phyloP scores from a whole-genome alignment of 116 monocot species.

The Posidonia oceanica region DNA sequence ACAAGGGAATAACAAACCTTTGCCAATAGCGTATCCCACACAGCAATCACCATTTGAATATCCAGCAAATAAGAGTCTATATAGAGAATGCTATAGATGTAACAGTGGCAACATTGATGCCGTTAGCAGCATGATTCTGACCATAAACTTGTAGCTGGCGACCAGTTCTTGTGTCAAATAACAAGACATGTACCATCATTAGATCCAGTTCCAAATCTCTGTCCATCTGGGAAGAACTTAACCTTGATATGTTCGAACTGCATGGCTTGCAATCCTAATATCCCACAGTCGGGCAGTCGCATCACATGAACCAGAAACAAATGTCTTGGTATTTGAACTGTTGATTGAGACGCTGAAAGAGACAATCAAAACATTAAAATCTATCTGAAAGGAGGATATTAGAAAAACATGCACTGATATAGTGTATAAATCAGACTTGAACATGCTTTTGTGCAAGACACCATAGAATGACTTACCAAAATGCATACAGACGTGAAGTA shows the following conservation, averaged over 20 bases:
- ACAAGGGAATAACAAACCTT: conserved; percentile 33
- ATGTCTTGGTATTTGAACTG: conserved; percentile 71
- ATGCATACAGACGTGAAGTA: neutral
- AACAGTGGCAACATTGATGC: conserved; percentile 46
- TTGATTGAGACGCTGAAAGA: conserved; percentile 71
- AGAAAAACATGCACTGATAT: neutral
- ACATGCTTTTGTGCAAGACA: neutral
- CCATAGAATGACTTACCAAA: neutral
- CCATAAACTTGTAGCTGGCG: conserved; percentile 88
- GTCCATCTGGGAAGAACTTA: conserved; percentile 96
- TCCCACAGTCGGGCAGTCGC: conserved; percentile 88
- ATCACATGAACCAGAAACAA: conserved; percentile 97
- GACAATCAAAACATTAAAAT: neutral
- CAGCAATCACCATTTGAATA: conserved; percentile 96
- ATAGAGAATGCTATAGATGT: conserved; percentile 91
- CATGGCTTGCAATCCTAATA: conserved; percentile 76
- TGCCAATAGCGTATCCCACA: conserved; percentile 92
- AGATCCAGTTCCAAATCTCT: conserved; percentile 89
- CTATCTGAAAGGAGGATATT: neutral
- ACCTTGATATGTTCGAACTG: conserved; percentile 80
- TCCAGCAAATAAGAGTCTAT: conserved; percentile 92
- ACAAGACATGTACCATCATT: conserved; percentile 88
- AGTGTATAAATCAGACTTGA: neutral
- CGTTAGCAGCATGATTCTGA: conserved; percentile 27
- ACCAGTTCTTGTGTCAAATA: conserved; percentile 95